Base-by-base conservation (phyloP, 352 stramenopile species). In the Globisporangium irregulare region DNA sequence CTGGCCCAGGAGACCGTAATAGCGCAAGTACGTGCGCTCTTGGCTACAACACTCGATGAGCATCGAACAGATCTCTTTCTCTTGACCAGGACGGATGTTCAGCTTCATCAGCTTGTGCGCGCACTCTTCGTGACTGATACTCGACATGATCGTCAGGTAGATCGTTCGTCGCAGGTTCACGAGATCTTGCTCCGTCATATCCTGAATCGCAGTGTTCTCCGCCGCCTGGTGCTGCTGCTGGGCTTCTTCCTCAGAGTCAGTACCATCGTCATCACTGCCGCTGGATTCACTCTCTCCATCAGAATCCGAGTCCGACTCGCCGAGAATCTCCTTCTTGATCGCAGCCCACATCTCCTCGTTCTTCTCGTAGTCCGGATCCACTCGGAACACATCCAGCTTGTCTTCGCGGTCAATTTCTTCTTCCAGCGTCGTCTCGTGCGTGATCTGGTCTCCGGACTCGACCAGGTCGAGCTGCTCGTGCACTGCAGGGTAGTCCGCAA, bases 131-230 rank as follows among this genome's bases (percentile, higher is more conserved):
- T 99, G 99, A 4, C 93, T 97, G 22, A 99, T 97, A 74, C 92
- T 98, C 27, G 94, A 99, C 97, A 99, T 99, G 77, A 99, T 99
- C 10, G 97, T 99, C 62, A 99, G 75, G 76, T 99, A 99, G 68
- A 99, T 99, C 27, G 97, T 99, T 43, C 97, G 89, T 9, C 97
- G 93, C 59, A 99, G 76, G 76, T 99, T 98, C 62, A 99, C 95
- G 24, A 99, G 84, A 72, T 98, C 97, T 57, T 98, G 92, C 75
- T 99, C 98, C 6, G 97, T 99, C 62, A 99, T 88, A 77, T 99
- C 98, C 69, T 99, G 89, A 62, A 99, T 98, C 29, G 68, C 66
- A 38, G 51, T 60, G n/a, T 66, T 66, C 48, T 60, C 78, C 51
- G 25, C 53, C 32, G 46, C 20, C 29, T 55, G 69, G 41, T 58